phyloP scores from a whole-genome alignment of 352 stramenopile genomes.

The Phytophthora citrophthora region DNA sequence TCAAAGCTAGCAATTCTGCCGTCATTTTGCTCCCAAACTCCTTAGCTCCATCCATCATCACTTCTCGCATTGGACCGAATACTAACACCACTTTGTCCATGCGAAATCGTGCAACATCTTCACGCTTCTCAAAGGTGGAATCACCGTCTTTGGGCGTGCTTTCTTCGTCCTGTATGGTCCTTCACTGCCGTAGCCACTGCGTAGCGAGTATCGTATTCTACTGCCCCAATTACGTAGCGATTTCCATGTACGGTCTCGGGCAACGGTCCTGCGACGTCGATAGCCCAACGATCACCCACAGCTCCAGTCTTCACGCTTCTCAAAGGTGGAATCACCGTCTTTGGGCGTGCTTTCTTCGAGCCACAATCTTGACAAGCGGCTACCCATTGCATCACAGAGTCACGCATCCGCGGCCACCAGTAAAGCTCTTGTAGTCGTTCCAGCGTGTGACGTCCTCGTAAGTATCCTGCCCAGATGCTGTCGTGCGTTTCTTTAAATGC shows the following conservation, averaged over 20 bases:
- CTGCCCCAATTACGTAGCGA: constrained; percentile 11
- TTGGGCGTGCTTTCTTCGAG: not conserved
- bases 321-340: not conserved
- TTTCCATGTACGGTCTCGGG: constrained; percentile 1
- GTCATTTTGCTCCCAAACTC: not conserved
- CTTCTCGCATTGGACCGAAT: no score
- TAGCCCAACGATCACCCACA: constrained; percentile 9
- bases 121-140: no score
- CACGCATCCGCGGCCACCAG: constrained; percentile 5
- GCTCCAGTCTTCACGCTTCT: constrained; percentile 1
- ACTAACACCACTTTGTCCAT: no score
- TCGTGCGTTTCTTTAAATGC: constrained; percentile 14
- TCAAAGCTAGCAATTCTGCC: constrained; percentile 1
- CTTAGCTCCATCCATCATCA: constrained; percentile 9
- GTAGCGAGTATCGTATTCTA: constrained; percentile 14
- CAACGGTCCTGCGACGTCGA: constrained; percentile 17
- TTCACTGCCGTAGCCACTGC: no score
- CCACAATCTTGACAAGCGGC: constrained; percentile 5
- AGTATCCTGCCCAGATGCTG: constrained; percentile 6
- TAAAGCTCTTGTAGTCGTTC: not conserved
- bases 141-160: no score
- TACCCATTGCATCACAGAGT: not conserved
- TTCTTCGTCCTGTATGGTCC: no score
- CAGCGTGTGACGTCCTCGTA: not conserved
- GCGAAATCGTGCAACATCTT: no score